Evolutionary conservation across 805 yeast genomes (phyloP), one percentile per base, ranked within the genome.

Genomic region (Nakazawaea populi): DNA sequence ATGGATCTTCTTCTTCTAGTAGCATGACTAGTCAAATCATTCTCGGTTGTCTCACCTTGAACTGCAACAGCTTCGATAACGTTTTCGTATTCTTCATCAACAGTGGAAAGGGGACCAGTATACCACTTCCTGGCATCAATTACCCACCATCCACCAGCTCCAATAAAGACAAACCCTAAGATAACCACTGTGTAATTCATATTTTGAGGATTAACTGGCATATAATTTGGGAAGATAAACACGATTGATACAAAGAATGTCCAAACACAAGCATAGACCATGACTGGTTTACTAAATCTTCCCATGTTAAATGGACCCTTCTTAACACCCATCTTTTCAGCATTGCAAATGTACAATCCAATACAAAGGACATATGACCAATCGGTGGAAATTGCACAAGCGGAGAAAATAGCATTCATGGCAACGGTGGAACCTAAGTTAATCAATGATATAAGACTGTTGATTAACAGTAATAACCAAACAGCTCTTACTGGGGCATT

Each of bases 101-200:
- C 61, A 57, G 76, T 79, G 50, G 74, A 63, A 55, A 73, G 69
- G 8, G 84, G 84, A 50, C 85, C 85, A 44, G 59, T 60, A 66
- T 78, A 80, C 81, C 82, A 77, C 52, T 75, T 76, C 54, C 62
- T 72, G 42, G 83, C 85, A 58, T 70, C 79, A 6, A 74, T 56
- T 10, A 62, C 52, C 58, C 69, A 80, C 77, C 80, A 80, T 9
- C 65, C 62, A 48, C 71, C 68, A 43, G 72, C 65, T 35, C 57
- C 60, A 44, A 70, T 56, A 48, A 69, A 49, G 63, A 66, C 65
- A 64, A 65, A 52, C 57, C 67, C 82, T 68, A 79, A 44, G 47
- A 79, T 74, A 12, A 74, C 81, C 54, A 70, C 68, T 5, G 83
- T 77, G 61, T 79, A 79, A 62, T 79, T 79, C 84, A 79, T 79